Percentiles rank a stretch among this genome's conserved stretches.
phyloP scores from a whole-genome alignment of 768 basidiomycete genomes.

The Mycena rebaudengoi region DNA sequence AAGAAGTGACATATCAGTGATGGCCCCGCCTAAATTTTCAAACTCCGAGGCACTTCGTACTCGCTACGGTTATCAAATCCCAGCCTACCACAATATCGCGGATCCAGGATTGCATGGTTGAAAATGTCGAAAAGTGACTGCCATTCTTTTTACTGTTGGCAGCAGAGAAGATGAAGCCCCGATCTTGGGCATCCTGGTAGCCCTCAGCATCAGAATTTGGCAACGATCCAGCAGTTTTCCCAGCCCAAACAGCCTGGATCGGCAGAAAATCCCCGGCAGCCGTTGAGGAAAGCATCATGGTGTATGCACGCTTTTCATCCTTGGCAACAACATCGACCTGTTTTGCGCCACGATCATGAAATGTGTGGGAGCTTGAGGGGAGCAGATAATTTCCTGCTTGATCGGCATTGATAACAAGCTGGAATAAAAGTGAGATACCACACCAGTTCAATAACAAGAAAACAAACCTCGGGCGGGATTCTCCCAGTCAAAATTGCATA shows the following conservation, averaged over 20 bases:
- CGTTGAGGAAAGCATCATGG: background rate
- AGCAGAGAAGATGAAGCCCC: background rate
- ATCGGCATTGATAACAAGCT: constrained; percentile 24
- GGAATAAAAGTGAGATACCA: background rate
- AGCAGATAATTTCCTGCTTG: constrained; percentile 22
- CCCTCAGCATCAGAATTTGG: background rate
- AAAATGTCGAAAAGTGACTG: background rate
- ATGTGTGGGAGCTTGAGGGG: constrained; percentile 8
- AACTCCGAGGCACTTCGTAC: too few relatives aligned
- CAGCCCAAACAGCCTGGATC: background rate
- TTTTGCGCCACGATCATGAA: background rate
- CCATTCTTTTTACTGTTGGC: background rate
- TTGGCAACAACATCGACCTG: background rate
- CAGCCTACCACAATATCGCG: too few relatives aligned
- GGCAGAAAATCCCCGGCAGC: background rate
- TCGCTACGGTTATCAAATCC: too few relatives aligned
- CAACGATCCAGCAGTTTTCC: background rate
- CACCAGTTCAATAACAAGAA: background rate
- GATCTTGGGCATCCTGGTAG: background rate
- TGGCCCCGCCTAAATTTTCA: too few relatives aligned
- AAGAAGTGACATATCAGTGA: too few relatives aligned
- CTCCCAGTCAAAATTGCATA: background rate
- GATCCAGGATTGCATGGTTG: too few relatives aligned
- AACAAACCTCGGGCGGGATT: background rate
- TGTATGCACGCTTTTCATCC: background rate